Evolutionary conservation across 805 yeast species (phyloP), one percentile per base, ranked within the genome.

Genomic region (Yarrowia sp.): DNA sequence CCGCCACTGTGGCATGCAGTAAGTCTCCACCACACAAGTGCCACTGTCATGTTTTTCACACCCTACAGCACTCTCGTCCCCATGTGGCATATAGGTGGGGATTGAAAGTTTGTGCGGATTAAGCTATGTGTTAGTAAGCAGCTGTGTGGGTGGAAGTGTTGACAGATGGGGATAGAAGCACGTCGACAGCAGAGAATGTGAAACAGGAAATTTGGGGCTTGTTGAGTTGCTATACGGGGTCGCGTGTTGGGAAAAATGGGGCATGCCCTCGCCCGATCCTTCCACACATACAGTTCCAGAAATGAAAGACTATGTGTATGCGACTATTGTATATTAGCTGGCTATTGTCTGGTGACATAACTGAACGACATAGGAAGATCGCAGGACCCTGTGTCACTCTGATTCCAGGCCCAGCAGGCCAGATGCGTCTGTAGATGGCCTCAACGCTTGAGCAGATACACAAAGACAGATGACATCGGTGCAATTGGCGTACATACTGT

Each of bases 371-470:
- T 17, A 0, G 24, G 42, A 47, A 34, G 56, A 50, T 50, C 56
- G 30, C 56, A 34, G 56, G 56, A 50, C 56, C 56, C 56, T 50
- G 56, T 34, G 36, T 50, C 36, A 50, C 20, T 47, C 34, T n/a
- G 30, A 24, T 24, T n/a, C n/a, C n/a, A n/a, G n/a, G n/a, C n/a
- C n/a, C n/a, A n/a, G n/a, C n/a, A n/a, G n/a, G n/a, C n/a, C n/a
- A n/a, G n/a, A n/a, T n/a, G n/a, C n/a, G n/a, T n/a, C n/a, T n/a
- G n/a, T n/a, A n/a, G n/a, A n/a, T n/a, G n/a, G n/a, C n/a, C n/a
- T n/a, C n/a, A n/a, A n/a, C n/a, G n/a, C n/a, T n/a, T n/a, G n/a
- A n/a, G n/a, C n/a, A n/a, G n/a, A n/a, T n/a, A n/a, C n/a, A n/a
- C n/a, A n/a, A n/a, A n/a, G n/a, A n/a, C n/a, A n/a, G n/a, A n/a